phyloP scores from a whole-genome alignment of 164 flowering plant species.

The Magnolia kwangsiensis region DNA sequence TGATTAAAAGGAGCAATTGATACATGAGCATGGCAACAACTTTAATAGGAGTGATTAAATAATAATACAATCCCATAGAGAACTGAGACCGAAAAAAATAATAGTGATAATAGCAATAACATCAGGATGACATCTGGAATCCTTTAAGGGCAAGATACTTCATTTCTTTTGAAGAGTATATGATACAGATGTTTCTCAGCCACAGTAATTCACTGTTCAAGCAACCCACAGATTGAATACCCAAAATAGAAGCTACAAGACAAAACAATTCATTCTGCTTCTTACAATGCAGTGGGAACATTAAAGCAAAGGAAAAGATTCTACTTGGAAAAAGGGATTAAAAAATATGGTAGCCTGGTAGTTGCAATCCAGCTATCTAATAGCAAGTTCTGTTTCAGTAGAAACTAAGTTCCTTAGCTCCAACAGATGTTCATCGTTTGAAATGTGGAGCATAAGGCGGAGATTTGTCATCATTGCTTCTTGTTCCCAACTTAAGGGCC shows the following conservation, averaged over 20 bases:
- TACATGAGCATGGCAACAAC: no score
- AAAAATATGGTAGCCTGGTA: slow-evolving; percentile 3
- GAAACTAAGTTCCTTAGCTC: slow-evolving; percentile 75
- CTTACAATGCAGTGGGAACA: slow-evolving; percentile 26
- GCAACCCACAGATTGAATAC: slow-evolving; percentile 19
- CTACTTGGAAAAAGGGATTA: slow-evolving; percentile 10
- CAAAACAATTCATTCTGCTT: slow-evolving; percentile 23
- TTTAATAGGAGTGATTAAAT: background rate
- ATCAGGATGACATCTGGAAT: background rate
- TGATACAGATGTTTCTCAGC: slow-evolving; percentile 27
- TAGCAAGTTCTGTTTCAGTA: slow-evolving; percentile 30
- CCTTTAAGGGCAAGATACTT: slow-evolving; percentile 10
- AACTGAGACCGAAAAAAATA: background rate
- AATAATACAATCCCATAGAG: background rate
- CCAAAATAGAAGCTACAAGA: slow-evolving; percentile 18
- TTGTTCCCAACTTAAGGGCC: slow-evolving; percentile 94
- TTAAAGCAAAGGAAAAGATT: slow-evolving; percentile 5
- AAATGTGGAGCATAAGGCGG: slow-evolving; percentile 73
- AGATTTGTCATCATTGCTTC: slow-evolving; percentile 81
- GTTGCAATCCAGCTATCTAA: slow-evolving; percentile 21
- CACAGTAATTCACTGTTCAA: slow-evolving; percentile 11
- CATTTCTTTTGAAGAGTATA: slow-evolving; percentile 28
- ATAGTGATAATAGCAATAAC: background rate
- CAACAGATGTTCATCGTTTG: slow-evolving; percentile 90
- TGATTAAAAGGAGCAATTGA: no score